Base-by-base conservation (phyloP, 2,329 filamentous ascomycete genomes). In the Talaromyces sp. region DNA sequence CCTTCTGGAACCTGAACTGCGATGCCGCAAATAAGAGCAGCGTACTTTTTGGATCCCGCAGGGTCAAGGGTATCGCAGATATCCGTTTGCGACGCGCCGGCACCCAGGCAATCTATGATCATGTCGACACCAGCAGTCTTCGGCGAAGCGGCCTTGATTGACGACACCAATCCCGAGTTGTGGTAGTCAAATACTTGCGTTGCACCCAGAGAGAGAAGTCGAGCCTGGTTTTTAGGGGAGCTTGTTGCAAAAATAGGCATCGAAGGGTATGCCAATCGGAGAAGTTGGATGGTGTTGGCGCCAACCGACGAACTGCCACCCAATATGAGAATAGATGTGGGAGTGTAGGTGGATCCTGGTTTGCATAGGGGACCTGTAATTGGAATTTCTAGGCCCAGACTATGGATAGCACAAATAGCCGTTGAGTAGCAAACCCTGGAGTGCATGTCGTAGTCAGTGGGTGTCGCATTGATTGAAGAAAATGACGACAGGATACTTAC, bases 291-390 rank as follows among this genome's bases (percentile, higher is more conserved):
- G 14, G 70, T 70, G 3, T 68, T 65, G 1, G 68, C 64, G 5
- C 75, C 75, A 38, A 73, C 63, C 2, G 64, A 67, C 6, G 74
- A 75, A 59, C 71, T 72, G 21, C 71, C 75, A 35, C 75, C 74
- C 0, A 77, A 64, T 13, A 78, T 66, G 1, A 78, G 71, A 31
- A 76, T 64, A 0, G 72, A 74, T 55, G 61, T 59, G 31, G 32
- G 64, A 27, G 26, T 58, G 41, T 7, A 43, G 26, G 66, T 63
- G 71, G 63, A 9, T 69, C 67, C 19, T 6, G 59, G 52, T 32
- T 51, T 38, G 5, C 31, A 46, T n/a, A 14, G n/a, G 8, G 58
- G 38, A 13, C 50, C 27, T 5, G 59, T 27, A 46, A 61, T 58
- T 14, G 59, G 50, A 32, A 61, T 21, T 5, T 31, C 27, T 14